Evolutionary conservation across 1,284 basidiomycete genomes (phyloP).

Genomic region (Fomitiporia mediterranea): DNA sequence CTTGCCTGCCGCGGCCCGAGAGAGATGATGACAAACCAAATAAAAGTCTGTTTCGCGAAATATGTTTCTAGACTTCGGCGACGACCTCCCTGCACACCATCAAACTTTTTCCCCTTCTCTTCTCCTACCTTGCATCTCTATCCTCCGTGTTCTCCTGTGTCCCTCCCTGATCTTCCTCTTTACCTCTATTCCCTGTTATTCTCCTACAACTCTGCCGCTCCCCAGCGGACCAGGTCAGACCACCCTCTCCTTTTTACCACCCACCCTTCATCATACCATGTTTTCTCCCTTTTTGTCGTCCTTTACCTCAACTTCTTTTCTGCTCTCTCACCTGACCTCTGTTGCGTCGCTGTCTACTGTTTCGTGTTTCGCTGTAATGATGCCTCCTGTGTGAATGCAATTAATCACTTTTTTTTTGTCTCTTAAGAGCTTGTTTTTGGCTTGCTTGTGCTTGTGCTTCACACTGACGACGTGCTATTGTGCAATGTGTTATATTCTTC

Average conservation of each 20-base stretch:
- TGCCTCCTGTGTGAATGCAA: background rate
- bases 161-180: background rate
- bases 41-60: background rate
- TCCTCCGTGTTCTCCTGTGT: background rate
- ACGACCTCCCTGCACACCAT: no score
- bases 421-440: background rate
- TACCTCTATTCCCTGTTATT: background rate
- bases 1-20: no score
- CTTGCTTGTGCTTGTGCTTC: no score
- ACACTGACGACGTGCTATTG: no score
- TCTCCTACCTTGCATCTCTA: background rate
- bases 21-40: background rate
- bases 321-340: background rate
- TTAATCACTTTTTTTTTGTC: background rate
- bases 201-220: background rate
- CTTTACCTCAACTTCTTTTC: background rate
- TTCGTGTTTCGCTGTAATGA: background rate
- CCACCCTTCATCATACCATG: background rate
- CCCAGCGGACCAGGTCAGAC: background rate
- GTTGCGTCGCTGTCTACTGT: background rate
- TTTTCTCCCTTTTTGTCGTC: background rate
- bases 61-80: constrained; percentile 1
- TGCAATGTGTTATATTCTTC: no score
- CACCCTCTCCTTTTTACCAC: background rate
- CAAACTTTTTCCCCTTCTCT: no score